A percentile compares a stretch with the other conserved stretches of the same genome.
These are phyloP conservation scores for Baudoinia panamericana DNA, from an alignment of 495 filamentous ascomycete genomes.

Conservation along the genomic window DNA sequence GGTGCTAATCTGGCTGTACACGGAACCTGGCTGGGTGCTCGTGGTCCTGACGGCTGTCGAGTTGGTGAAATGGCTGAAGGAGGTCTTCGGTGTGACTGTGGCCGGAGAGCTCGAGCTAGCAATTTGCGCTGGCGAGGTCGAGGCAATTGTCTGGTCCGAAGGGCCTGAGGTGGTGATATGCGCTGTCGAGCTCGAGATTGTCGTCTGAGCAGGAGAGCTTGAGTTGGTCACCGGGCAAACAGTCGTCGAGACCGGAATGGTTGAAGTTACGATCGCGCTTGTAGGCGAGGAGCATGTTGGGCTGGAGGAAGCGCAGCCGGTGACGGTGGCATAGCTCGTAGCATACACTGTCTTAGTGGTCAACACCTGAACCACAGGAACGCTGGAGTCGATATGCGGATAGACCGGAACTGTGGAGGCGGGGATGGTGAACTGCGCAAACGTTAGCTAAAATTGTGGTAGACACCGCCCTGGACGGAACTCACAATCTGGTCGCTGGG, in stretches of 20 bases:
- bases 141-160: too few species aligned
- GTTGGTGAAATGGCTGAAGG: too few species aligned
- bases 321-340: background rate
- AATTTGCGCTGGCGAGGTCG: too few species aligned
- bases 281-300: background rate
- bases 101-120: too few species aligned
- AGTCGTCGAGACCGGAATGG: constrained; percentile 1
- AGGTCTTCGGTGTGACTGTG: too few species aligned
- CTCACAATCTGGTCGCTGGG: too few species aligned
- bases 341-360: constrained; percentile 1
- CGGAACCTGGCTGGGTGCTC: background rate
- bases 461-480: background rate
- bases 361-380: background rate
- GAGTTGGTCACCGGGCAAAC: constrained; percentile 3
- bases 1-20: background rate
- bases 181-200: too few species aligned
- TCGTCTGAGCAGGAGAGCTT: background rate
- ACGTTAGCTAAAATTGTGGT: background rate
- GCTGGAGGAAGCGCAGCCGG: background rate
- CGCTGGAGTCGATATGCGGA: background rate
- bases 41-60: too few species aligned
- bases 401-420: background rate
- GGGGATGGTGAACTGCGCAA: background rate
- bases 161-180: too few species aligned
- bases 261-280: background rate